Percentiles rank a stretch among this genome's conserved stretches.
Evolutionary conservation across 768 basidiomycete species (phyloP).

Genomic region (Hebeloma cylindrosporum): DNA sequence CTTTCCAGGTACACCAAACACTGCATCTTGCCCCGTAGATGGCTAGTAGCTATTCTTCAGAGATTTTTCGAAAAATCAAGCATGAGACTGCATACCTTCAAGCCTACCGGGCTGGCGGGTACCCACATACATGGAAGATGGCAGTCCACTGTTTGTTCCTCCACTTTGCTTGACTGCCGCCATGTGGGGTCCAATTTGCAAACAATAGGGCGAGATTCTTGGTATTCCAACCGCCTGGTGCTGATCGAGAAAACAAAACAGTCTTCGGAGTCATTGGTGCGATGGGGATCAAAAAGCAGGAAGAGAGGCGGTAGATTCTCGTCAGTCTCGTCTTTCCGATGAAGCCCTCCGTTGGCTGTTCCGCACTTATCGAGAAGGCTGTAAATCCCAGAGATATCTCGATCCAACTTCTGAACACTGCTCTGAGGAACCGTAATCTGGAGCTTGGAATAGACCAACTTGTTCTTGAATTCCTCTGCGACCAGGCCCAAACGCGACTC

Average conservation of each 20-base stretch:
- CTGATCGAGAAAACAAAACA: conserved; percentile 82
- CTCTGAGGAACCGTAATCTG: conserved; percentile 58
- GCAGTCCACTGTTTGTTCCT: conserved; percentile 51
- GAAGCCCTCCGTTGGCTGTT: conserved; percentile 81
- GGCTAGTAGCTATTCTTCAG: conserved; percentile 42
- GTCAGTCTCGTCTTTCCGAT: conserved; percentile 54
- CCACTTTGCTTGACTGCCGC: conserved; percentile 64
- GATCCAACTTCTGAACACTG: conserved; percentile 56
- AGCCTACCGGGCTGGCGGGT: conserved; percentile 40
- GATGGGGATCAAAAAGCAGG: conserved; percentile 84
- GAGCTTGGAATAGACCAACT: conserved; percentile 65
- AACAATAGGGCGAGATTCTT: conserved; percentile 75
- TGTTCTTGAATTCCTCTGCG: conserved; percentile 63
- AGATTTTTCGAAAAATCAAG: conserved; percentile 1
- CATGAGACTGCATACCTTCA: conserved; percentile 49
- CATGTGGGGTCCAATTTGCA: conserved; percentile 73
- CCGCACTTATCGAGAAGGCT: conserved; percentile 82
- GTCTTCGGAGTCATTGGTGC: conserved; percentile 76
- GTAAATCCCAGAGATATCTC: conserved; percentile 81
- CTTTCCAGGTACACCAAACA: conserved; percentile 62
- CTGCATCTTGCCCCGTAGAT: conserved; percentile 51
- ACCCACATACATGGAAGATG: conserved; percentile 70
- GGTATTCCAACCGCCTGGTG: conserved; percentile 76
- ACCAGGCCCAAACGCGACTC: conserved; percentile 75
- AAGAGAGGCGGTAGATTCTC: conserved; percentile 67